These are phyloP conservation scores for Luffa acutangula DNA, from an alignment of 306 rosid species.

Conservation along the genomic window DNA sequence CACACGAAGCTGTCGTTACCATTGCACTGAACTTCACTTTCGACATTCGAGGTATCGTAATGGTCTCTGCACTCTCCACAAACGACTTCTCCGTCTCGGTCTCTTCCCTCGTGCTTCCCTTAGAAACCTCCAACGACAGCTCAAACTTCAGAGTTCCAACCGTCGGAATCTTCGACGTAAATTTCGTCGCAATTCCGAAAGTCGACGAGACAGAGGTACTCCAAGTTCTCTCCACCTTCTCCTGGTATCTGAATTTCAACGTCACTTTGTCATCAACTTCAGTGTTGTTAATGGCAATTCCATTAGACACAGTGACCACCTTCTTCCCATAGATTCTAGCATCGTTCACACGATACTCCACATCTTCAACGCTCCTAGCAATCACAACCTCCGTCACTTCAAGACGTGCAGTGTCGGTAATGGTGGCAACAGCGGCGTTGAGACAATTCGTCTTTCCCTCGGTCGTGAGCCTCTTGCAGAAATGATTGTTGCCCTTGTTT, in stretches of 20 bases:
- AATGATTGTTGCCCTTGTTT: not conserved
- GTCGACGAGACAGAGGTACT: not conserved
- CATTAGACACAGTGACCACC: not conserved
- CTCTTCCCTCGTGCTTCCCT: not conserved
- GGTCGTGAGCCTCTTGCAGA: not conserved
- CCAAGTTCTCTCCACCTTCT: not conserved
- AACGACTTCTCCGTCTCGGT: not conserved
- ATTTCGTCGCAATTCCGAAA: not conserved
- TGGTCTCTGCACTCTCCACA: not conserved
- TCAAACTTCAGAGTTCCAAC: not conserved
- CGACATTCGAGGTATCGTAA: not conserved
- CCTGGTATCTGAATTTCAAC: not conserved
- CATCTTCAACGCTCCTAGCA: not conserved
- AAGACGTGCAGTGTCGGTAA: not conserved
- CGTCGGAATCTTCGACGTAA: not conserved
- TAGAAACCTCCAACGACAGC: not conserved
- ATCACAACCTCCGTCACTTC: not conserved
- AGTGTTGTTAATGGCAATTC: not conserved
- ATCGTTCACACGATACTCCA: not conserved
- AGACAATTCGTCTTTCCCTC: not conserved
- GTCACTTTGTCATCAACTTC: not conserved
- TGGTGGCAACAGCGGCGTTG: not conserved
- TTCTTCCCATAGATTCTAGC: not conserved
- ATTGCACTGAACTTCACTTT: not conserved
- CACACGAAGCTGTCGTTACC: not conserved